Percentiles rank a stretch among this genome's conserved stretches.
Evolutionary conservation across 1,284 basidiomycete genomes (phyloP).

Genomic region (Moesziomyces globuligerus): DNA sequence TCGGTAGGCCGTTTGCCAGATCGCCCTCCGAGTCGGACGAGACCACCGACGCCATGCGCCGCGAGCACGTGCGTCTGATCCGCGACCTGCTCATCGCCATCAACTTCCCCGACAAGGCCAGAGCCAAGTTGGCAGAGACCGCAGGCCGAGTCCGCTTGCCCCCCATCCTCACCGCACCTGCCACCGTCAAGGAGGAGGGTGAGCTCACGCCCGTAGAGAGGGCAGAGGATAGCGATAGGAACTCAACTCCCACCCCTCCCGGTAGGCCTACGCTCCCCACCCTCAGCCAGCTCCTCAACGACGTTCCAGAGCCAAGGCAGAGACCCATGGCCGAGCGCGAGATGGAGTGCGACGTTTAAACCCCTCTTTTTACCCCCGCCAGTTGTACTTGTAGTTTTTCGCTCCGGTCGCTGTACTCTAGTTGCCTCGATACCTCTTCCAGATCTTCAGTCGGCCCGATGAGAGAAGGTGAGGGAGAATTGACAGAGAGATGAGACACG

Average conservation of each 20-base stretch:
- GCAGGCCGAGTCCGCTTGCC: conserved; percentile 26
- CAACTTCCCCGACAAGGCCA: conserved; percentile 50
- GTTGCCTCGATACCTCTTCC: neutral
- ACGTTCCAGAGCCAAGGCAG: conserved; percentile 14
- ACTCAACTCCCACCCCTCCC: conserved; percentile 36
- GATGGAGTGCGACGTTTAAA: conserved; percentile 27
- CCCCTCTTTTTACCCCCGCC: neutral
- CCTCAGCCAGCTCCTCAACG: conserved; percentile 46
- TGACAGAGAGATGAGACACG: no score
- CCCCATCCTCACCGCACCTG: conserved; percentile 26
- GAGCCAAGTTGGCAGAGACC: conserved; percentile 17
- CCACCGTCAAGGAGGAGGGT: conserved; percentile 13
- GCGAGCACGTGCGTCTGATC: conserved; percentile 51
- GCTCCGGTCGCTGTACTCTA: no score
- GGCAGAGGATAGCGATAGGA: conserved; percentile 20
- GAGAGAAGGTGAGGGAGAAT: no score
- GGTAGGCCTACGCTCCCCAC: conserved; percentile 49
- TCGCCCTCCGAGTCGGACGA: conserved; percentile 9
- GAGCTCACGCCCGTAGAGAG: conserved; percentile 27
- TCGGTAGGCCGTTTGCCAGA: conserved; percentile 20
- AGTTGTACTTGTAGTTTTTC: conserved; percentile 8
- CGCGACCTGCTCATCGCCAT: conserved; percentile 53
- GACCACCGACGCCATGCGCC: conserved; percentile 21
- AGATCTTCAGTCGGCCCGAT: no score
- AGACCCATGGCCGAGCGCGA: conserved; percentile 28